Base-by-base conservation (phyloP, 495 filamentous ascomycete genomes). In the Apodospora peruviana region DNA sequence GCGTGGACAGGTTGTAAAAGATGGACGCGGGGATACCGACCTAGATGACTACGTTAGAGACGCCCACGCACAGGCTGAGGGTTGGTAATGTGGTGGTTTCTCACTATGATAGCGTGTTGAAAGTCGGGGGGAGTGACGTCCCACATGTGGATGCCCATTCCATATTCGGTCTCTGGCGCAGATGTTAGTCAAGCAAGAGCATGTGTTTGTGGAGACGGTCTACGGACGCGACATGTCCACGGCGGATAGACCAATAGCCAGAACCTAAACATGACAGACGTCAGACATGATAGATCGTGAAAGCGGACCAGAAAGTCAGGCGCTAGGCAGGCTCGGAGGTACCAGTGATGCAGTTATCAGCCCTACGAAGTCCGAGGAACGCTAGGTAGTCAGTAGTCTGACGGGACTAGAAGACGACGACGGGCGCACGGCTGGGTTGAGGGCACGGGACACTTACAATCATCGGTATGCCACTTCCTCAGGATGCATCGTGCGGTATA, bases 381-480 rank as follows among this genome's bases (percentile, higher is more conserved):
- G 23, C 14, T 27, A 44, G 45, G 43, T 32, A 49, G 51, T 40
- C n/a, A n/a, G n/a, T n/a, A n/a, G n/a, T n/a, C n/a, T n/a, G n/a
- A n/a, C n/a, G n/a, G n/a, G n/a, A n/a, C n/a, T n/a, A n/a, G n/a
- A n/a, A n/a, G n/a, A n/a, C n/a, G n/a, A n/a, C 29, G 27, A 5
- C 2, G 24, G 22, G 38, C 12, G 12, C 12, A 18, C 10, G 11
- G n/a, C 8, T 1, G 3, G n/a, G 38, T 20, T 11, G 23, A n/a
- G 40, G 36, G 11, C 5, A 20, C 9, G 38, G 17, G 10, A 20
- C 3, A 21, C 55, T 61, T 48, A 58, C 63, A 55, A 40, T 64
- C 56, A 52, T 64, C 59, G 12, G 45, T 5, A 42, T 63, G 55
- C 44, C 56, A 58, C 39, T 56, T 57, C 10, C 47, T 48, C 10